Base-by-base conservation (phyloP, 2,329 filamentous ascomycete species). In the Verticillium zaregamsianum region DNA sequence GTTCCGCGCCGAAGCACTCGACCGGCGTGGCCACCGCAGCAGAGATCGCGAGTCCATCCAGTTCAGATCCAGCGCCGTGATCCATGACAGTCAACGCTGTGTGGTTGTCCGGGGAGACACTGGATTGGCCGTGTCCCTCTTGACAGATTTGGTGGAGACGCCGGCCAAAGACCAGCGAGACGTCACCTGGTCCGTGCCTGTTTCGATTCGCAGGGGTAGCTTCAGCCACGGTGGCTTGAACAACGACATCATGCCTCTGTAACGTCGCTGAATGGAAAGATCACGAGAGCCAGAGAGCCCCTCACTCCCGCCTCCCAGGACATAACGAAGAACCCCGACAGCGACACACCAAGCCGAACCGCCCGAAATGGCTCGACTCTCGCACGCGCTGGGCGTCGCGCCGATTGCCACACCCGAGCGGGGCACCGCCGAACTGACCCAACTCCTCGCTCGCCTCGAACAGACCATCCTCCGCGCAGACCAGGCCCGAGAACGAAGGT, bases 361-460 rank as follows among this genome's bases (percentile, higher is more conserved):
- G 31, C 4, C 14, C 28, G 14, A 4, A 25, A 66, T 66, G 64
- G 64, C 64, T 28, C 62, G 63, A 39, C 54, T 66, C 39, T 62
- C 64, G 17, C 59, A 57, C 14, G 54, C 55, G 20, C 45, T 49
- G 39, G 55, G 55, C 35, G 32, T 39, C 20, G 20, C 23, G 33
- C 59, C 59, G 35, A 57, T n/a, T 57, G 37, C 61, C 55, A 66
- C 70, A 23, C 65, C 70, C 23, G 74, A 77, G 12, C 65, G 68
- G 20, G 69, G 71, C 32, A 69, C 71, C 0, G 66, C 76, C 31
- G 82, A 91, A 68, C 81, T 93, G 20, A 83, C 80, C 52, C 84
- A 88, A 40, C 79, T 93, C 58, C 82, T 93, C 6, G 76, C 77
- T 58, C 86, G 90, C 35, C 78, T 93, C 40, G 87, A 91, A 68